Conservation (phyloP, 352 stramenopile species). For the Thalassiosira livingstoniorum region DNA sequence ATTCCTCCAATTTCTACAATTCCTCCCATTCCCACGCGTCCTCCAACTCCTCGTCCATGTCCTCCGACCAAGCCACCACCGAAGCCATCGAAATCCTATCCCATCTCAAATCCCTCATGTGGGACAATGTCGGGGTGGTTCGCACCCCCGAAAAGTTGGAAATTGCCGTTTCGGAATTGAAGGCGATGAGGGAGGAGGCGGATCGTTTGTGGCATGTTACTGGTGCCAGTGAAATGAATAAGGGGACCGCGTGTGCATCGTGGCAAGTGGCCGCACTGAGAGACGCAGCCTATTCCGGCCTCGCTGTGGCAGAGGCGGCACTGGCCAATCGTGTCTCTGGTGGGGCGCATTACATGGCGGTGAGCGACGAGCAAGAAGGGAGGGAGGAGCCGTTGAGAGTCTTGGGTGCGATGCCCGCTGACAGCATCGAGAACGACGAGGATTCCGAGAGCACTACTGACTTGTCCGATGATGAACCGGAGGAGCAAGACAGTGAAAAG, state of each 20-base stretch:
- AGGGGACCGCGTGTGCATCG: slow-evolving; percentile 68
- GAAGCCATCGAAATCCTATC: slow-evolving; percentile 57
- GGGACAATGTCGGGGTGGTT: slow-evolving; percentile 92
- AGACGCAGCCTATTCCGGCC: slow-evolving; percentile 89
- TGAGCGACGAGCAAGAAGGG: slow-evolving; percentile 63
- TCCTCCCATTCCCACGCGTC: too few relatives aligned
- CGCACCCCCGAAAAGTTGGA: slow-evolving; percentile 87
- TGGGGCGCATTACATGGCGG: slow-evolving; percentile 91
- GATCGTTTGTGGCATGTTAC: slow-evolving; percentile 88
- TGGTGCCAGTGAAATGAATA: neutral
- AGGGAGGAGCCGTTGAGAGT: slow-evolving; percentile 8
- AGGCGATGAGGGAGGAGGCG: slow-evolving; percentile 86
- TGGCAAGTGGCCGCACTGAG: slow-evolving; percentile 88
- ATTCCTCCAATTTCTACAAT: too few relatives aligned
- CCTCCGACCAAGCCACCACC: neutral
- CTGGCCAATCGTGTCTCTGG: slow-evolving; percentile 87
- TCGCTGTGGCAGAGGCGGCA: slow-evolving; percentile 89
- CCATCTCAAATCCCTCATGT: slow-evolving; percentile 88
- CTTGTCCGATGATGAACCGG: too few relatives aligned
- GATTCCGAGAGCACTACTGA: too few relatives aligned
- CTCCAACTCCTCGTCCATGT: too few relatives aligned
- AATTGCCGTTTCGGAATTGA: slow-evolving; percentile 88
- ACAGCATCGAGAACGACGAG: slow-evolving; percentile 10
- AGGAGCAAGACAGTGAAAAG: too few relatives aligned
- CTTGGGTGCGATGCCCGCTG: slow-evolving; percentile 4